Base-by-base conservation (phyloP, 352 stramenopile species). In the Peronospora destructor region DNA sequence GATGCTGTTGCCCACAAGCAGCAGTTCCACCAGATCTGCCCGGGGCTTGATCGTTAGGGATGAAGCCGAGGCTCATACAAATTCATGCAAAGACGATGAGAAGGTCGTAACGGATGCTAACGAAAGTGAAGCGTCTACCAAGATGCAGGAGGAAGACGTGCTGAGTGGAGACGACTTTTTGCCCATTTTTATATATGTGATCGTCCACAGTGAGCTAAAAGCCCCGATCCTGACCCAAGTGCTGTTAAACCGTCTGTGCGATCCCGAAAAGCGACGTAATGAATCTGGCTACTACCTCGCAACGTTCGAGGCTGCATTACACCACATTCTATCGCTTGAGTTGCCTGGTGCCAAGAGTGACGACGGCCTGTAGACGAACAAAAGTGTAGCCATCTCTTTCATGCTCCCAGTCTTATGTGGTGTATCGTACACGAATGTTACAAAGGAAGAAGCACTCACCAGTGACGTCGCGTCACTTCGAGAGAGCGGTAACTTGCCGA, bases 121-220 rank as follows among this genome's bases (percentile, higher is more conserved):
- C 32, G 25, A 30, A 56, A 48, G 38, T 10, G 62, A 62, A 2
- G 17, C 40, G 9, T 50, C 50, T 33, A 30, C 30, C 33, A 55
- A 71, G 32, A 56, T 40, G 34, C 48, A 59, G 35, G 58, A 85
- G 25, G 75, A 87, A 17, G 76, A 89, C 45, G 75, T 88, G 44
- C 65, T 93, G 32, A 91, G 78, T 41, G 82, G 79, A 29, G 82
- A 91, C 64, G 80, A 91, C 59, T 90, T 93, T 51, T 54, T 93
- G 59, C 79, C 79, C 37, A 91, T 93, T 61, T 90, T 93, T 71
- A 86, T 93, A 67, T 91, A 91, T 67, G 79, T 93, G 55, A 85
- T 93, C 56, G 79, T 93, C 29, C 79, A 91, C 59, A 85, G 73
- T 53, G 68, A 88, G 16, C 59, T 93, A 28, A 63, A 73, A 34